Base-by-base conservation (phyloP, 192 early-diverging fungal genomes). In the Backusella circina region DNA sequence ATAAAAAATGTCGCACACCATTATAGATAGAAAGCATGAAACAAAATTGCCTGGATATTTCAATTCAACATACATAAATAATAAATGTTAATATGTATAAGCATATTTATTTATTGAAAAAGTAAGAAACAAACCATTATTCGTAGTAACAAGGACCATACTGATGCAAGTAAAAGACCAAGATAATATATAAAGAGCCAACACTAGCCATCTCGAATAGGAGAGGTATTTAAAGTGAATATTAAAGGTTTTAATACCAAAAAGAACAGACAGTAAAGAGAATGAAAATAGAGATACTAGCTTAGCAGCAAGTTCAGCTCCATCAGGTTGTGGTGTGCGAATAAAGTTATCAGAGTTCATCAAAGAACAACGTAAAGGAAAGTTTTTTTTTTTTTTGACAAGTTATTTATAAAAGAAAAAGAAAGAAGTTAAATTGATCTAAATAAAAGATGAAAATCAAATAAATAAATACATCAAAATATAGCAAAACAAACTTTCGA, bases 1-100 rank as follows among this genome's bases (percentile, higher is more conserved):
- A 68, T 87, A 87, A 70, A 87, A 83, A 18, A 82, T 33, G 69
- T 84, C 84, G n/a, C 86, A 87, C 26, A 76, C 35, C 38, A 83
- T 71, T 33, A 82, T 77, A 0, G 84, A 82, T 7, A 85, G n/a
- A 38, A 77, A 36, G 65, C 84, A 85, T 5, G 84, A 83, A 18
- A 77, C 51, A 39, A 74, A 74, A 31, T 81, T 81, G 6, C 69
- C 79, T 81, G n/a, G 0, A 26, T 23, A 4, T 2, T 16, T 65
- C 16, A 18, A 41, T 68, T 7, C 37, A n/a, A 47, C 1, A 47
- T 5, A 47, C 1, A n/a, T 1, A 18, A 47, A 47, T 15, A 47
- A 21, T 4, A 31, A 18, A 71, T 36, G 12, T 30, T 18, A 6
- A 10, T 30, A 10, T 3, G 30, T 28, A 77, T 57, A 32, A 3